Evolutionary conservation across 2,329 filamentous ascomycete species (phyloP).

Genomic region (Albophoma yamanashiensis): DNA sequence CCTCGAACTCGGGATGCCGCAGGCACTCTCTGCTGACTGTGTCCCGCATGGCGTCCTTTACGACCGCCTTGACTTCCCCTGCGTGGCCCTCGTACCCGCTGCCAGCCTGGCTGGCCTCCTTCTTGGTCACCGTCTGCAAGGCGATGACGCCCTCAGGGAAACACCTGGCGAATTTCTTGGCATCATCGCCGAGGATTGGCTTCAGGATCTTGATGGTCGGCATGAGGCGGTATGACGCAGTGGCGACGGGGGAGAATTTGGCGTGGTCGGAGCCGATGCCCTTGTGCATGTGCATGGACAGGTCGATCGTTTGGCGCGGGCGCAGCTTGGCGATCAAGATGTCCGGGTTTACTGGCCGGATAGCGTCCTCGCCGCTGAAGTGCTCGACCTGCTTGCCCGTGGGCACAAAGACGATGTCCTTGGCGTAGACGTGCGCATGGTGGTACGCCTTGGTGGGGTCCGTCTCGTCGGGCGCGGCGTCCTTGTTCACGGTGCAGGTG

Average conservation of each 20-base stretch:
- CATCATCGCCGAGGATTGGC: constrained; percentile 80
- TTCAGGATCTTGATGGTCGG: constrained; percentile 74
- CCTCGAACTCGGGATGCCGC: constrained; percentile 85
- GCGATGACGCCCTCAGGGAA: constrained; percentile 84
- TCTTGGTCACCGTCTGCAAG: constrained; percentile 58
- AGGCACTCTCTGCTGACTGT: constrained; percentile 90
- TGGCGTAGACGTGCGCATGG: constrained; percentile 74
- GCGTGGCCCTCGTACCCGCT: constrained; percentile 63
- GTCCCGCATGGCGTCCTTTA: constrained; percentile 81
- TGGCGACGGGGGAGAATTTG: constrained; percentile 94
- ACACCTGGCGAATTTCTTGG: constrained; percentile 79
- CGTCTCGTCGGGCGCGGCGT: constrained; percentile 60
- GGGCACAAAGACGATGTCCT: constrained; percentile 65
- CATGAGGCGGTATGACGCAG: constrained; percentile 83
- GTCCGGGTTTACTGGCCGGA: constrained; percentile 76
- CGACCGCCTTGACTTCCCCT: constrained; percentile 80
- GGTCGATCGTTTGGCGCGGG: constrained; percentile 75
- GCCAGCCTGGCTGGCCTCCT: constrained; percentile 49
- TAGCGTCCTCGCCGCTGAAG: constrained; percentile 58
- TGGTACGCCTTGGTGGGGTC: constrained; percentile 80
- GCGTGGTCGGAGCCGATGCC: constrained; percentile 89
- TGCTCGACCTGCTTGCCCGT: constrained; percentile 60
- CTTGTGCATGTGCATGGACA: constrained; percentile 90
- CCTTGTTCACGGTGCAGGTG: constrained; percentile 68
- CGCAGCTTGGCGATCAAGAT: constrained; percentile 91